A percentile compares a stretch with the other conserved stretches of the same genome.
phyloP scores from a whole-genome alignment of 257 asterid genomes.

The Solanum piurae region DNA sequence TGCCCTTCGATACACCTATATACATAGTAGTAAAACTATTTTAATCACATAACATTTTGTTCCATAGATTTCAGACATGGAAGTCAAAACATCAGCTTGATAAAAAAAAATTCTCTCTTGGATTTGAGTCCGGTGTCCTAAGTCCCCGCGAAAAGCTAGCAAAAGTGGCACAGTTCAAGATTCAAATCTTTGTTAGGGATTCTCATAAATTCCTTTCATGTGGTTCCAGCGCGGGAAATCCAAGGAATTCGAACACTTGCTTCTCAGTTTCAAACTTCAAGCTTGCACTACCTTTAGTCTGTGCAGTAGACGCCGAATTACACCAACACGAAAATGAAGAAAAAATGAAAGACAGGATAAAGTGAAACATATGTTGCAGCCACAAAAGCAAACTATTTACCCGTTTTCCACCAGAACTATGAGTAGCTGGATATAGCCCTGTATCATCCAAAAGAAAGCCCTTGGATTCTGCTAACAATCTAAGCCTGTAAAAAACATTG shows the following conservation, averaged over 20 bases:
- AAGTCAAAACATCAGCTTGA: not conserved
- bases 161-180: not conserved
- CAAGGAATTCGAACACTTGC: conserved; percentile 84
- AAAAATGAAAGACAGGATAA: not conserved
- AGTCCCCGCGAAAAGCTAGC: not conserved
- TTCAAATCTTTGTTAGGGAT: not conserved
- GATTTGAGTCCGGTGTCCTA: not conserved
- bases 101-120: not conserved
- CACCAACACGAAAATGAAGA: not conserved
- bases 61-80: not conserved
- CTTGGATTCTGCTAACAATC: conserved; percentile 69
- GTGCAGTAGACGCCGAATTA: not conserved
- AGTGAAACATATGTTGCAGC: not conserved
- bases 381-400: conserved; percentile 27
- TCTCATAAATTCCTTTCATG: conserved; percentile 65
- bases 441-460: conserved; percentile 41
- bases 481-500: conserved; percentile 35
- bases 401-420: conserved; percentile 23
- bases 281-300: conserved; percentile 81
- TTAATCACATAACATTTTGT: not conserved
- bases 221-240: conserved; percentile 79
- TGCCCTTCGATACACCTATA: not conserved
- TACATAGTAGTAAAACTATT: not conserved
- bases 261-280: conserved; percentile 75
- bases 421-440: conserved; percentile 34